A percentile compares a stretch with the other conserved stretches of the same genome.
phyloP scores from a whole-genome alignment of 331 rosid genomes.

The Acacia concinna region DNA sequence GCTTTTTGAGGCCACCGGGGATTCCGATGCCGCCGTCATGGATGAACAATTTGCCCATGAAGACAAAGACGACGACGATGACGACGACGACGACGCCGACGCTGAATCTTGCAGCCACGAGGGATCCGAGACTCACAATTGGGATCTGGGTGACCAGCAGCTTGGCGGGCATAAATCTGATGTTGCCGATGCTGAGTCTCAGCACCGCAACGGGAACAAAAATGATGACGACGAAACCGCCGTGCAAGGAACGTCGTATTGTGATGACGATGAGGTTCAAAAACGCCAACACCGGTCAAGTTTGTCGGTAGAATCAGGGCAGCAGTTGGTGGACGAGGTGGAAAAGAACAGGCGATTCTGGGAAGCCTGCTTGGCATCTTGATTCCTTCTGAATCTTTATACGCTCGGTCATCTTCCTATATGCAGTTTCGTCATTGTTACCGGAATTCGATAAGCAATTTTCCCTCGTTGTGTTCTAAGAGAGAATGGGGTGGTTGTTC shows the following conservation, averaged over 20 bases:
- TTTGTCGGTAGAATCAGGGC: constrained; percentile 35
- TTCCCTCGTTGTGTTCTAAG: neutral
- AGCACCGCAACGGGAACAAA: neutral
- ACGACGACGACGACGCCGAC: constrained; percentile 33
- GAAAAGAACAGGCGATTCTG: constrained; percentile 49
- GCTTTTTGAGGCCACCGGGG: constrained; percentile 71
- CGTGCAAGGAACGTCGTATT: constrained; percentile 27
- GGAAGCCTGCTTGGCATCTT: constrained; percentile 57
- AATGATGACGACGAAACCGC: constrained; percentile 1
- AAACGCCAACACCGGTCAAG: constrained; percentile 18
- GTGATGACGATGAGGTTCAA: constrained; percentile 36
- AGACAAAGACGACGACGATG: constrained; percentile 24
- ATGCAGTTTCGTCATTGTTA: neutral
- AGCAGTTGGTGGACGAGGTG: constrained; percentile 39
- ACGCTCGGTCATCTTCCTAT: neutral
- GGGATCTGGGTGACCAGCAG: neutral
- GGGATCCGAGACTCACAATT: constrained; percentile 28
- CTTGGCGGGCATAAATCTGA: neutral
- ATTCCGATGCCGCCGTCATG: constrained; percentile 50
- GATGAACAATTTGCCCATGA: neutral
- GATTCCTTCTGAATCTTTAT: neutral
- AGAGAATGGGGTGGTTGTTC: constrained; percentile 3
- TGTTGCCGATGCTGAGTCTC: neutral
- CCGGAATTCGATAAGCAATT: neutral
- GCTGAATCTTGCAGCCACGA: constrained; percentile 45